Evolutionary conservation across 129 eudicot species (phyloP), one percentile per base, ranked within the genome.

Genomic region (Arctium lappa): DNA sequence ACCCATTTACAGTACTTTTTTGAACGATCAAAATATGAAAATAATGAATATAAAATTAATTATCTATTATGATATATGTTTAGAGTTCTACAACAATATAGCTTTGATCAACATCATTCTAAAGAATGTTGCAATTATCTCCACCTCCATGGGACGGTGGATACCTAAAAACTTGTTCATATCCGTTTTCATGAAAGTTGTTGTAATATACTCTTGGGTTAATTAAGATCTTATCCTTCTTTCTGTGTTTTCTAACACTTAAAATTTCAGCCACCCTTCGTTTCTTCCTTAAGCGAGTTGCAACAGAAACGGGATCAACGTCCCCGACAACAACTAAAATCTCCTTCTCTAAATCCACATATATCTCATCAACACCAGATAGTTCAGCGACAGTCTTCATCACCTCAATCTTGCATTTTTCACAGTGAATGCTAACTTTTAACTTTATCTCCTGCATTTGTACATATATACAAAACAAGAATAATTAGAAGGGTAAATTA

Each of bases 261-360:
- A 80, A 48, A 13, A 85, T 80, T 6, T 48, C 46, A 39, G 84
- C 88, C 16, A 11, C 44, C 38, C 42, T 39, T 37, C 30, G 18
- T 50, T 80, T 85, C 88, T 85, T 85, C 81, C 88, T 75, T 37
- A 80, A 80, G 53, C 88, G 33, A 22, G 81, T 85, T 29, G 88
- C 69, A 2, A 85, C 78, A 33, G 38, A 53, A 50, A 85, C 81
- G 0, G 88, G 85, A 75, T 85, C 88, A 75, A 85, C 85, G 33
- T 80, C 85, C 3, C 88, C 88, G 0, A 80, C 69, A 50, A 85
- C 85, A 16, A 60, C 73, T 39, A 85, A 30, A 8, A 80, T 74
- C 73, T 76, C 88, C 81, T 85, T 80, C 22, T 10, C 10, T 46
- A 85, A 53, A 80, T 85, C 88, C 8, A 85, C 73, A 1, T 74